A percentile compares a stretch with the other conserved stretches of the same genome.
These are phyloP conservation scores for Stagonosporopsis cucurbitacearum DNA, from an alignment of 2,329 filamentous ascomycete species.

Conservation along the genomic window DNA sequence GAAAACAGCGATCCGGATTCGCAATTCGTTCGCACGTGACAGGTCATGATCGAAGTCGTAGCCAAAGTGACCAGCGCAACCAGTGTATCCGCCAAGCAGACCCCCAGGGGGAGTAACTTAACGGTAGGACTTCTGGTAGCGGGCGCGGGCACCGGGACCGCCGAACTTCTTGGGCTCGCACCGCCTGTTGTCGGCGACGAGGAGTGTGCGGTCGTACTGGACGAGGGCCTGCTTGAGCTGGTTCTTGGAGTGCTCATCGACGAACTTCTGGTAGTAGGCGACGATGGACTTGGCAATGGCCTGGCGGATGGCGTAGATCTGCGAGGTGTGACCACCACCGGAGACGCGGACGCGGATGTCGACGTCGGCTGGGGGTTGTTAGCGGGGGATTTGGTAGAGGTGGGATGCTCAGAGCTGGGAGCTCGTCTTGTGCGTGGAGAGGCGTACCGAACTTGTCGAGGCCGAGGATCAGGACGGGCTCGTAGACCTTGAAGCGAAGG, in stretches of 20 bases:
- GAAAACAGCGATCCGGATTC: conserved; percentile 13
- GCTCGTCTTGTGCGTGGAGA: neutral
- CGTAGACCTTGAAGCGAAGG: conserved; percentile 99
- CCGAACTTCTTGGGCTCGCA: conserved; percentile 99
- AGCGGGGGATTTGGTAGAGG: conserved; percentile 5
- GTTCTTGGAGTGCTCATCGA: conserved; percentile 99
- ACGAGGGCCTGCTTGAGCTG: conserved; percentile 96
- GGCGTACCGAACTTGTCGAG: conserved; percentile 86
- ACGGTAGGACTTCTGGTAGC: conserved; percentile 99
- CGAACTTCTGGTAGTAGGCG: conserved; percentile 99
- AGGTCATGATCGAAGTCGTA: neutral
- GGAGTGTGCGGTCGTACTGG: conserved; percentile 94
- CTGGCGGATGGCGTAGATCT: conserved; percentile 98
- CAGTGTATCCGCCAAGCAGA: conserved; percentile 1
- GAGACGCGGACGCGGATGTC: conserved; percentile 97
- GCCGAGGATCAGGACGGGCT: conserved; percentile 95
- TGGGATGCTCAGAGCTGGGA: neutral
- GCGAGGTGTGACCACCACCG: conserved; percentile 96
- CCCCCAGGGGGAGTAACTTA: conserved; percentile 60
- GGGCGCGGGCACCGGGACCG: conserved; percentile 90
- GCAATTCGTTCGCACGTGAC: no score
- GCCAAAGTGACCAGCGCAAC: neutral
- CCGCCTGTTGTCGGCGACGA: conserved; percentile 98
- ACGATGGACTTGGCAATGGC: conserved; percentile 96
- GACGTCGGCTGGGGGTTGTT: conserved; percentile 66